Base-by-base conservation (phyloP, 2,329 filamentous ascomycete species). In the Lecanosticta acicola region DNA sequence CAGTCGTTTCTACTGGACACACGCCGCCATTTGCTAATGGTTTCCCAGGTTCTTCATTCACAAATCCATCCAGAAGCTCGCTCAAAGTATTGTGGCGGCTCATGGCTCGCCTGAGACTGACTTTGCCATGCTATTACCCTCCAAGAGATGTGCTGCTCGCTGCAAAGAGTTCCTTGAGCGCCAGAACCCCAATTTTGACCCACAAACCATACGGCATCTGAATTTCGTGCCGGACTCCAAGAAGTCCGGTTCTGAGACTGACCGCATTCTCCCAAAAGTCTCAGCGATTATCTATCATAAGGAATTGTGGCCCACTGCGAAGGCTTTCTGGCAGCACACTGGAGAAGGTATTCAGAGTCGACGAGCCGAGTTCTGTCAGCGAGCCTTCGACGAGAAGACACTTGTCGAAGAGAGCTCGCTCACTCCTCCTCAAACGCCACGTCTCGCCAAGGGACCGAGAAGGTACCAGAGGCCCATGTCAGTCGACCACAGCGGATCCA, bases 271-370 rank as follows among this genome's bases (percentile, higher is more conserved):
- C 16, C 71, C 72, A 0, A 65, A 59, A 32, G 53, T 75, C 3
- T 73, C 68, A 4, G 72, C 71, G 18, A 81, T 95, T 2, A 63
- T 97, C 34, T 88, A 84, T 57, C 79, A 83, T 0, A 72, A 77
- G 37, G 78, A 81, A 10, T 69, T 80, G 14, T 90, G 84, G 58
- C 69, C 79, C 3, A 67, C 85, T 48, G 87, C 88, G n/a, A 97
- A 96, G 66, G 80, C 89, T 59, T 96, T 94, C 61, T 98, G 93
- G 93, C 93, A 97, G 66, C 93, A 98, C 66, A 85, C 87, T 0
- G 93, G 93, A 16, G 90, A 95, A 51, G 93, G 93, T 13, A 76
- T 95, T 11, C 96, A 90, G 0, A 96, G 90, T 64, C 83, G 93
- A 40, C 80, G 89, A 33, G 90, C 88, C 26, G 91, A 96, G 63